A percentile compares a stretch with the other conserved stretches of the same genome.
These are phyloP conservation scores for Trichoderma cornu-damae DNA, from an alignment of 2,329 filamentous ascomycete genomes.

Conservation along the genomic window DNA sequence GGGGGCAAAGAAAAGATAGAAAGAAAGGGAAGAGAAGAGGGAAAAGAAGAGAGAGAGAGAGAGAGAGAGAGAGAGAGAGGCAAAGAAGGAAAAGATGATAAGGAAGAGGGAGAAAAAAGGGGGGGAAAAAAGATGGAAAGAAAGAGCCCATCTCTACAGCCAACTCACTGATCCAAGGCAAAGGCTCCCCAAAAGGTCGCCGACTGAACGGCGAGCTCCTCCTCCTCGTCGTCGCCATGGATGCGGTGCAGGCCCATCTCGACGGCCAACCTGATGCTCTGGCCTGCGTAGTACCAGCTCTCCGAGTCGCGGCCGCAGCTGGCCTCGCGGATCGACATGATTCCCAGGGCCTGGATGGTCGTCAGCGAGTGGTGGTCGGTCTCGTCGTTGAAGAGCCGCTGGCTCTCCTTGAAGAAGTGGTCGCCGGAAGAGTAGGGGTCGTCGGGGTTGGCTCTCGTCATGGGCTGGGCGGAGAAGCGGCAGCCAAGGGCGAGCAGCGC, in stretches of 20 bases:
- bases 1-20: too few relatives aligned
- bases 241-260: constrained; percentile 64
- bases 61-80: too few relatives aligned
- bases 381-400: constrained; percentile 54
- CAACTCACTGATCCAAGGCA: constrained; percentile 56
- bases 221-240: constrained; percentile 44
- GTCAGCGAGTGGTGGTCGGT: constrained; percentile 58
- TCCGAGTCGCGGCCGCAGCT: constrained; percentile 68
- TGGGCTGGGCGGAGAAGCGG: constrained; percentile 60
- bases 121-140: too few relatives aligned
- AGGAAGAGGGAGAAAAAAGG: too few relatives aligned
- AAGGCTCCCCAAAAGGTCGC: constrained; percentile 60
- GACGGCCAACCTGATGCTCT: constrained; percentile 65
- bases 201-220: constrained; percentile 53
- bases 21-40: not conserved
- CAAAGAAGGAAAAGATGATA: too few relatives aligned
- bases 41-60: not conserved
- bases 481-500: constrained; percentile 62
- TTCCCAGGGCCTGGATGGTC: constrained; percentile 67
- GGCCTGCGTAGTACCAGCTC: constrained; percentile 67
- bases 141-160: too few relatives aligned
- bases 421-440: constrained; percentile 64
- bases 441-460: constrained; percentile 56
- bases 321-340: constrained; percentile 71
- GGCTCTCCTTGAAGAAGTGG: constrained; percentile 67